Base-by-base conservation (phyloP, 1,284 basidiomycete genomes). In the Trichosporon sp. region DNA sequence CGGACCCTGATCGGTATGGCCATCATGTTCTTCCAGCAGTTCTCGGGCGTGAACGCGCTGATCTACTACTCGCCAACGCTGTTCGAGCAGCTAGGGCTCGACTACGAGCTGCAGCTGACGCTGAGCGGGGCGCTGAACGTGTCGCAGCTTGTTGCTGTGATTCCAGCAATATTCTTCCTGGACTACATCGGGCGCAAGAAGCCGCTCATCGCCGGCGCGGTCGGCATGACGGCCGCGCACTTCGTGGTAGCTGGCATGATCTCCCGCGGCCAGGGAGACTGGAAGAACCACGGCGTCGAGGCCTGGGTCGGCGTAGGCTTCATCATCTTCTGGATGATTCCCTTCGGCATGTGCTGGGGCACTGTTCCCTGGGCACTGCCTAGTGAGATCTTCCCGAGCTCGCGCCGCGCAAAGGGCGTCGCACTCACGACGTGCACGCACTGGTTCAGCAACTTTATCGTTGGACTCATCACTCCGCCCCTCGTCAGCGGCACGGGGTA, bases 371-470 rank as follows among this genome's bases (percentile, higher is more conserved):
- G 77, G 76, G 61, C 69, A 1, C 70, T 79, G 60, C 77, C 75
- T 27, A 59, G 71, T 16, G 75, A 77, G 61, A 64, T 77, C 16
- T 69, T 67, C 63, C 56, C 69, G 2, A 68, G 66, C 2, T 63
- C 64, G 16, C 65, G 69, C 40, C 70, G 77, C 14, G 69, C 76
- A 11, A 77, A 75, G 62, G 76, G 75, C 14, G 74, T 76, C 6
- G 73, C 77, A 7, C 58, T 77, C 14, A 65, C 70, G 16, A 71
- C 70, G 11, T 68, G 71, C 44, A 68, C 62, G 56, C 65, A 59
- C 46, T 59, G 62, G 57, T 56, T 58, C 46, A 95, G 78, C 81
- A 98, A 92, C 76, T 96, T 81, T 92, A 96, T 96, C 67, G 93
- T 97, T 74, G 72, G 73, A 32, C 65, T 73, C 10, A 69, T 74